Base-by-base conservation (phyloP, 1,284 basidiomycete genomes). In the Leccinum subrobustum region DNA sequence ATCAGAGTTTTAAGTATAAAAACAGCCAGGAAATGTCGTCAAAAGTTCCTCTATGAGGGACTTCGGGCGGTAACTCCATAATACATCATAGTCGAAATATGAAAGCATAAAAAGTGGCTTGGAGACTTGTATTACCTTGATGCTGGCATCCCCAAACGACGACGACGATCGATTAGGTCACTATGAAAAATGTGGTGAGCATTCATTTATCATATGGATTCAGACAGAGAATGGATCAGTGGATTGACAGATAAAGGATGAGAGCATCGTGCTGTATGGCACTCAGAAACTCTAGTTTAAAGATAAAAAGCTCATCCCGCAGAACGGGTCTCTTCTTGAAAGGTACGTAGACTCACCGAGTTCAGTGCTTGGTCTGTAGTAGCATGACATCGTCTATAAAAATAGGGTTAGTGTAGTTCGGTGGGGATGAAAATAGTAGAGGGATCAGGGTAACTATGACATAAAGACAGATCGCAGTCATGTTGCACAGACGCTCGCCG, bases 271-370 rank as follows among this genome's bases (percentile, higher is more conserved):
- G 81, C 80, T 74, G 29, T 63, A 35, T 60, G 60, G 79, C 83
- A 77, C 88, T 91, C 89, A 91, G 79, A 90, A 87, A 91, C 89
- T 91, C 89, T 91, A 91, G 89, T 91, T 91, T 91, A 89, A 88
- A 88, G 76, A 72, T 62, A 44, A 54, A 78, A 69, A 65, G 27
- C 75, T 90, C 89, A 89, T 88, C 85, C 72, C 69, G 67, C 60
- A 62, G 64, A 70, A 66, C 59, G 12, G 65, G 63, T 42, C 57
- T 47, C 44, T 50, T 57, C 35, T 44, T 7, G 23, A 27, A 66
- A 58, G 53, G 42, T 7, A 4, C 14, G 23, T 35, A 8, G 16
- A 69, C 67, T 60, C 11, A 72, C 70, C 42, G 27, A 6, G 14
- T 31, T 2, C 5, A 27, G 6, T 9, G 42, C 42, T 44, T 18